Evolutionary conservation across 371 early-diverging fungal species (phyloP), one percentile per base, ranked within the genome.

Genomic region (Syncephalis fuscata): DNA sequence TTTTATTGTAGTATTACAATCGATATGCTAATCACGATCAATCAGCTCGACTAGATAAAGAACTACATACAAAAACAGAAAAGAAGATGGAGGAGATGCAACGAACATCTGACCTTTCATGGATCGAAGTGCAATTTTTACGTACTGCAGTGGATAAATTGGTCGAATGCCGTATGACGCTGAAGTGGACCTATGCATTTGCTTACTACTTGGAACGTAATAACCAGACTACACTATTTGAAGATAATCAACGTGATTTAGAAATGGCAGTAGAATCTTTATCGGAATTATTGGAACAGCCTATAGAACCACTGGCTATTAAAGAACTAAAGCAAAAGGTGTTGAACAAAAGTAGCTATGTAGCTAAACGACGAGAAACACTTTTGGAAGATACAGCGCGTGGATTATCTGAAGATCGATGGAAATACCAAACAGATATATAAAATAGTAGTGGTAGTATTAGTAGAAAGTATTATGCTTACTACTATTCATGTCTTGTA

Each of bases 51-150:
- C 69, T 95, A 26, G 88, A 88, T 56, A 78, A 78, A 54, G 81
- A 90, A 55, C 68, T 94, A 39, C 82, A 86, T 59, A 61, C 67
- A 48, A 80, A 82, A 59, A 93, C 92, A 19, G 92, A 93, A 58
- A 77, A 76, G 53, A 91, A 90, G 57, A 97, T 97, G 93, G 90
- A 91, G 52, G 84, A 84, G 56, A 84, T 94, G 81, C 96, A 94
- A 62, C 72, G 76, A 45, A 73, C 74, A 16, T 80, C 85, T 22
- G 81, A 80, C 25, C 68, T 95, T 42, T 89, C 92, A 25, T 97
- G 98, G 98, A 97, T 97, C 57, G 94, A 97, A 66, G 95, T 93
- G 1, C 96, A 97, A 66, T 97, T 95, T 61, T 63, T 97, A 26
- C 76, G 79, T 53, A 82, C 82, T 38, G 96, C 95, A 4, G 88